Base-by-base conservation (phyloP, 2,329 filamentous ascomycete genomes). In the Aspergillus caelatus region DNA sequence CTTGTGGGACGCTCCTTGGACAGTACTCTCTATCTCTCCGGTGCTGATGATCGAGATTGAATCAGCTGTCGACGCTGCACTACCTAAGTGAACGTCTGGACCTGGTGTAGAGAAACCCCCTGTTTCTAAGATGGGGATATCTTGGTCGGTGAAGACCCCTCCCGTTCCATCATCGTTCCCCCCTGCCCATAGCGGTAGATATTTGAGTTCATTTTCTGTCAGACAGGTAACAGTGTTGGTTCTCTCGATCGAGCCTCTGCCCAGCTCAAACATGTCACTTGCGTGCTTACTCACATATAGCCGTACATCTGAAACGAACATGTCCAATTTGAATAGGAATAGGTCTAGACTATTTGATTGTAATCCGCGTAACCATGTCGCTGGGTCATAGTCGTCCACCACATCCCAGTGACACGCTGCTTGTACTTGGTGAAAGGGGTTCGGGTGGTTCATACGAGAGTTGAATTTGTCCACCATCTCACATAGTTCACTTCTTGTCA, bases 131-230 rank as follows among this genome's bases (percentile, higher is more conserved):
- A 73, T 61, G 5, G 78, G 77, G 23, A 78, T 72, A 23, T 73
- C 65, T 8, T 72, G 71, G 52, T 79, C 78, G 0, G 73, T 75
- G 66, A 81, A 86, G 2, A 85, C 82, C 16, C 79, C 82, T 2
- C 83, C 84, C 0, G 78, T 80, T 0, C 78, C 84, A 61, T 86
- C 84, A 56, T 85, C 81, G 34, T 81, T 75, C 1, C 84, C 89
- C 4, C 85, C 88, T 0, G 87, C 88, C 88, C 88, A 91, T 4
- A 90, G 77, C 0, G 89, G 88, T 3, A 91, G 79, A 66, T 83
- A 91, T 62, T 85, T 85, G 67, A 86, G 83, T 75, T 91, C 89
- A 2, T 84, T 77, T 4, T 86, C 81, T 0, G 77, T 76, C 1
- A 91, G 79, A 6, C 80, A 82, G 0, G 88, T 79, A 0, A 89